Percentiles rank a stretch among this genome's conserved stretches.
phyloP scores from a whole-genome alignment of 257 asterid genomes.

The Capsicum rhomboideum region DNA sequence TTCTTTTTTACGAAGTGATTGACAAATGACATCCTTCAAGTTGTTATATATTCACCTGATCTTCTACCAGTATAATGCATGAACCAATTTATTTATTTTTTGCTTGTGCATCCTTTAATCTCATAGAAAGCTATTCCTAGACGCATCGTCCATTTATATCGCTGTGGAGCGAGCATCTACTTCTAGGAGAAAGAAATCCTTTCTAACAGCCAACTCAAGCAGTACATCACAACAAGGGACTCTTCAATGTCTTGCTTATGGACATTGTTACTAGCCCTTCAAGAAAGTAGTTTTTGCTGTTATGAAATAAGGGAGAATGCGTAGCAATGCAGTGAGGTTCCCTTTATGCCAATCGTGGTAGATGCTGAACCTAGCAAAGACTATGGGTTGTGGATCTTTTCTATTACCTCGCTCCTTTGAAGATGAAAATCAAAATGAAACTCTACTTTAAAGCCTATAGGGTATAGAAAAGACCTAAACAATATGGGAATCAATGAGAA shows the following conservation, averaged over 20 bases:
- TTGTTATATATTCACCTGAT: neutral
- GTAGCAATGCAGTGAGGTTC: neutral
- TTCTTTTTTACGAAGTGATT: neutral
- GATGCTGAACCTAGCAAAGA: neutral
- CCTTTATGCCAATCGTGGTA: neutral
- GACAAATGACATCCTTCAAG: neutral
- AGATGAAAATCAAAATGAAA: neutral
- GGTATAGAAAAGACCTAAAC: neutral
- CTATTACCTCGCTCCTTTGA: neutral
- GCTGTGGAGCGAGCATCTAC: neutral
- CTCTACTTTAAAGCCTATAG: neutral
- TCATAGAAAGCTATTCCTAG: neutral
- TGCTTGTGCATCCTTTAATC: neutral
- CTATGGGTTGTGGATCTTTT: neutral
- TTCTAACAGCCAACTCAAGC: neutral
- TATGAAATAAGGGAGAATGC: neutral
- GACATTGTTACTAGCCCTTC: neutral
- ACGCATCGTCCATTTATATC: neutral
- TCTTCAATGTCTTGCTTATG: neutral
- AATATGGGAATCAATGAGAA: neutral
- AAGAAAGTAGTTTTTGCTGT: neutral
- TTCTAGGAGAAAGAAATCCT: neutral
- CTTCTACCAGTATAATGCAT: neutral
- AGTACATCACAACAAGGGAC: neutral
- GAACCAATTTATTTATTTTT: neutral